Evolutionary conservation across 148 eudicot species (phyloP), one percentile per base, ranked within the genome.

Genomic region (Simmondsia chinensis): DNA sequence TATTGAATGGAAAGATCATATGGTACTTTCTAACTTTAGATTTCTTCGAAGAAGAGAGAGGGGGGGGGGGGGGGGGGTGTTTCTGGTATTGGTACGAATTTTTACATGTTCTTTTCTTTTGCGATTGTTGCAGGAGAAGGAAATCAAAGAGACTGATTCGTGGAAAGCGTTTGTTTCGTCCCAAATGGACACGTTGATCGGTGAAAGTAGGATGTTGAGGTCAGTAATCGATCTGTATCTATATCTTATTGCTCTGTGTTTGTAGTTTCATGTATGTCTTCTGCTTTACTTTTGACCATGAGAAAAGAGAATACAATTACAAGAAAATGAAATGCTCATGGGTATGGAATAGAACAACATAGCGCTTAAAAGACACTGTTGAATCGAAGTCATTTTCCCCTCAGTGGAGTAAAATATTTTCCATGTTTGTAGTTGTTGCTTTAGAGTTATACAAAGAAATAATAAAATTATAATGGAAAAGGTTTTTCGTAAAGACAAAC

Each of bases 161-260:
- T 88, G 94, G 94, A 88, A 74, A 59, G 50, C 46, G 48, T 38
- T 35, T 42, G 75, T 80, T 29, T 59, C 85, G 9, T 64, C 91
- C n/a, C 73, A 49, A 48, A 21, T 88, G 57, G 89, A 78, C 16
- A 64, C 62, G n/a, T 45, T 83, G 72, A 55, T 58, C 52, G 51
- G 25, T 35, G 91, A 84, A 54, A 88, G 75, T 46, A 54, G 55
- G 60, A 61, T 65, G 33, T 60, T 88, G 33, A 80, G 94, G 97
- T 88, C 39, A 25, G 73, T 36, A 33, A 13, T 35, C 18, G n/a
- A 27, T 23, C 40, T 33, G 35, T 27, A 10, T 38, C 43, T 39
- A 30, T 48, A 21, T 33, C 31, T 15, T 24, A 13, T 23, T 18
- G 9, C 33, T 18, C 4, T 23, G 7, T 33, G 15, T 37, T 19